These are phyloP conservation scores for Xylaria nigripes DNA, from an alignment of 495 filamentous ascomycete genomes.

Conservation along the genomic window DNA sequence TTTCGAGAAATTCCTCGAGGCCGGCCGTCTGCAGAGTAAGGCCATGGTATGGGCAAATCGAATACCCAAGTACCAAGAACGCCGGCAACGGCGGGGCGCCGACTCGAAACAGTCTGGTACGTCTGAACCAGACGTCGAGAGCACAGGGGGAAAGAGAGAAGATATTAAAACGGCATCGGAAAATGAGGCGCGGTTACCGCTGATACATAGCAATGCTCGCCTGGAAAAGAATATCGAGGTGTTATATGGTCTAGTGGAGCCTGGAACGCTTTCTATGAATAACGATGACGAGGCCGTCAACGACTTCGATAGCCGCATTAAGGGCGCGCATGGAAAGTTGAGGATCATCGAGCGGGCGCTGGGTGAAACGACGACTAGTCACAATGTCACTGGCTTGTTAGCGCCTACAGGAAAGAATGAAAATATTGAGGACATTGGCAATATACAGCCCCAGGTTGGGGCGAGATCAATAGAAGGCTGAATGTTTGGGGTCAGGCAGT, in stretches of 20 bases:
- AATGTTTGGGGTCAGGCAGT: background rate
- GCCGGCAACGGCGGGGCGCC: constrained; percentile 12
- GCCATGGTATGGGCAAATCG: constrained; percentile 66
- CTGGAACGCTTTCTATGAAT: constrained; percentile 62
- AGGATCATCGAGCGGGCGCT: constrained; percentile 72
- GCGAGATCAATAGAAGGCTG: background rate
- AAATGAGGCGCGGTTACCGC: constrained; percentile 17
- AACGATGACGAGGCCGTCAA: constrained; percentile 80
- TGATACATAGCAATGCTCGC: constrained; percentile 51
- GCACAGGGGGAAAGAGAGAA: constrained; percentile 5
- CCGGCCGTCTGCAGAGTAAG: constrained; percentile 75
- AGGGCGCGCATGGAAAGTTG: constrained; percentile 67
- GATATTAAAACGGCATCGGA: background rate
- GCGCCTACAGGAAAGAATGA: constrained; percentile 18
- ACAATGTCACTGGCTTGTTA: background rate
- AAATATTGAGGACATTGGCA: constrained; percentile 25
- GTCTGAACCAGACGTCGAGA: constrained; percentile 15
- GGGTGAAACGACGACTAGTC: constrained; percentile 40
- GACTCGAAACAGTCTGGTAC: background rate
- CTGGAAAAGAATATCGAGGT: constrained; percentile 63
- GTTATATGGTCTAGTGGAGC: constrained; percentile 68
- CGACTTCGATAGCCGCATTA: constrained; percentile 77
- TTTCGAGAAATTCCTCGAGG: constrained; percentile 78
- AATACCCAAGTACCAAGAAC: constrained; percentile 17
- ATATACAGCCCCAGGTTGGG: constrained; percentile 5